Percentiles rank a stretch among this genome's conserved stretches.
phyloP scores from a whole-genome alignment of 1,284 basidiomycete genomes.

The Phlebopus sp. region DNA sequence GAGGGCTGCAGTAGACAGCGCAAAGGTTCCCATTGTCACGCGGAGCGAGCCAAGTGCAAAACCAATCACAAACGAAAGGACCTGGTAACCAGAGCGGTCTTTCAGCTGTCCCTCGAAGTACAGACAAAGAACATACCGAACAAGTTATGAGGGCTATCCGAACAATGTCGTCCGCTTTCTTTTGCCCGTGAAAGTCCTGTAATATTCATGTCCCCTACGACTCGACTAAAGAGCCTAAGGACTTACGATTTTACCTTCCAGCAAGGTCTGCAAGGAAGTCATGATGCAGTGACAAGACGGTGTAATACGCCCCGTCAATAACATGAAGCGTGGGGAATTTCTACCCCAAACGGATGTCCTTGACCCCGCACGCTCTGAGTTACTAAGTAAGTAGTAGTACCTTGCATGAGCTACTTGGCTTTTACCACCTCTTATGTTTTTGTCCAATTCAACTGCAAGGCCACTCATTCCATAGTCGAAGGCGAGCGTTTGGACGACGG shows the following conservation, averaged over 20 bases:
- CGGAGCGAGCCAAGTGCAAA: conserved; percentile 58
- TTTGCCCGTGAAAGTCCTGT: conserved; percentile 76
- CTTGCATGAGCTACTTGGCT: too few relatives aligned
- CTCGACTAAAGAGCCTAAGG: conserved; percentile 7
- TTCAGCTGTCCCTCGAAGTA: background rate
- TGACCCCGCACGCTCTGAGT: too few relatives aligned
- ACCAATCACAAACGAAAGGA: conserved; percentile 62
- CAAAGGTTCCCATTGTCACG: conserved; percentile 57
- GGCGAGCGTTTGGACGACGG: too few relatives aligned
- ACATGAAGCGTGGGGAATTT: too few relatives aligned
- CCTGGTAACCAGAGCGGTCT: conserved; percentile 33
- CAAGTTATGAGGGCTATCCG: conserved; percentile 42
- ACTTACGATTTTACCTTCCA: conserved; percentile 57
- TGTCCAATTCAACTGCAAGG: too few relatives aligned
- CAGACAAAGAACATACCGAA: conserved; percentile 36
- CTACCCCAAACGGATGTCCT: too few relatives aligned
- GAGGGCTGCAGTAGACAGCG: conserved; percentile 42
- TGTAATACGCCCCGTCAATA: too few relatives aligned
- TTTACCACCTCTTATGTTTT: too few relatives aligned
- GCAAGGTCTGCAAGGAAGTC: conserved; percentile 35
- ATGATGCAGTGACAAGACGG: conserved; percentile 17
- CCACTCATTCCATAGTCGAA: too few relatives aligned
- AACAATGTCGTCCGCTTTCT: conserved; percentile 51
- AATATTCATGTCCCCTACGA: background rate
- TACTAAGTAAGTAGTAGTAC: too few relatives aligned